Evolutionary conservation across 192 early-diverging fungal genomes (phyloP).

Genomic region (Radiomyces spectabilis): DNA sequence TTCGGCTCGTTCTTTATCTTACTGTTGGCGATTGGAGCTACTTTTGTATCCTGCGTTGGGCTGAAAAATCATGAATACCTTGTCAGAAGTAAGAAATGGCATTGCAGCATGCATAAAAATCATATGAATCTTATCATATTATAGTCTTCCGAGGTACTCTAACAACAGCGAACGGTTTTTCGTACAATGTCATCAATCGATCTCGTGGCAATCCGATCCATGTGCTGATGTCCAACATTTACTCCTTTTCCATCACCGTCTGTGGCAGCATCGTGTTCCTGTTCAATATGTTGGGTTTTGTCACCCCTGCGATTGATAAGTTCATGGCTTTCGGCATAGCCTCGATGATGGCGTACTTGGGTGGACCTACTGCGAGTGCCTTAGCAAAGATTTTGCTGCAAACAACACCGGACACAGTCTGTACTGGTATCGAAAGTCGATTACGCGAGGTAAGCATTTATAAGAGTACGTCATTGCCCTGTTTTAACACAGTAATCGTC

Average conservation of each 20-base stretch:
- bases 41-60: constrained; percentile 35
- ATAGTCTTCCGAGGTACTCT: constrained; percentile 21
- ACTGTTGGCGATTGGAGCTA: constrained; percentile 26
- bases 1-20: constrained; percentile 27
- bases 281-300: constrained; percentile 1
- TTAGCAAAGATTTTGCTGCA: constrained; percentile 45
- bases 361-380: constrained; percentile 35
- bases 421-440: constrained; percentile 33
- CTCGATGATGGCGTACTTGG: constrained; percentile 40
- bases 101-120: not conserved
- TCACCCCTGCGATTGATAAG: constrained; percentile 34
- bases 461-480: not conserved
- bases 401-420: constrained; percentile 37
- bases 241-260: constrained; percentile 26
- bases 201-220: constrained; percentile 12
- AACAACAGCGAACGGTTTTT: constrained; percentile 22
- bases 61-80: constrained; percentile 46
- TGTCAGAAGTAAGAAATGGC: constrained; percentile 29
- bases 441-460: constrained; percentile 30
- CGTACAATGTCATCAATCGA: constrained; percentile 25
- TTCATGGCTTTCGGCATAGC: constrained; percentile 37
- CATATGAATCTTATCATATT: not conserved
- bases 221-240: constrained; percentile 28
- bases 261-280: constrained; percentile 29
- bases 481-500: too few relatives aligned